A percentile compares a stretch with the other conserved stretches of the same genome.
These are phyloP conservation scores for Lactarius quietus DNA, from an alignment of 768 basidiomycete species.

Conservation along the genomic window DNA sequence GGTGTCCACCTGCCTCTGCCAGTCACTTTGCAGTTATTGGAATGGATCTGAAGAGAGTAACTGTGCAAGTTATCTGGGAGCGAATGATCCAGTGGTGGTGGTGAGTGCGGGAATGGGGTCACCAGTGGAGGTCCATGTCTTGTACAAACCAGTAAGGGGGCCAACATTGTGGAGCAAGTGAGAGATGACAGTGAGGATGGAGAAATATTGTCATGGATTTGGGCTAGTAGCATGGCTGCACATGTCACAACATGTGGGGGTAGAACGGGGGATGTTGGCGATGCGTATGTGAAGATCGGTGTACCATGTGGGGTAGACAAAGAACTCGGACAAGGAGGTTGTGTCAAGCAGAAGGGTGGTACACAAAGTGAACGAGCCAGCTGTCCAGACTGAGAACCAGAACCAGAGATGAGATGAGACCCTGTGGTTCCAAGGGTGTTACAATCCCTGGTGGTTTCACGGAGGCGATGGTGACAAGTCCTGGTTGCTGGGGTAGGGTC, in stretches of 20 bases:
- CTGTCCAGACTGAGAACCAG: too few relatives aligned
- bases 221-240: slow-evolving; percentile 77
- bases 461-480: too few relatives aligned
- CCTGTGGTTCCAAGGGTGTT: too few relatives aligned
- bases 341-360: slow-evolving; percentile 67
- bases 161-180: slow-evolving; percentile 31
- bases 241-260: slow-evolving; percentile 61
- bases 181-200: slow-evolving; percentile 32
- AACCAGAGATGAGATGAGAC: too few relatives aligned
- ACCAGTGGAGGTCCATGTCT: slow-evolving; percentile 7
- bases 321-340: slow-evolving; percentile 61
- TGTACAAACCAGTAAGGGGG: slow-evolving; percentile 16
- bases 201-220: slow-evolving; percentile 56
- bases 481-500: too few relatives aligned
- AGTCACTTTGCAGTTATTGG: slow-evolving; percentile 68
- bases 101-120: slow-evolving; percentile 36
- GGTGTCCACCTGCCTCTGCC: slow-evolving; percentile 75
- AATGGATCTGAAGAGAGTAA: slow-evolving; percentile 67
- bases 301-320: slow-evolving; percentile 67
- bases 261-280: slow-evolving; percentile 56
- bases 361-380: too few relatives aligned
- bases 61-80: slow-evolving; percentile 64
- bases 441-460: too few relatives aligned
- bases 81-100: slow-evolving; percentile 32
- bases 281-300: slow-evolving; percentile 55